Evolutionary conservation across 2,329 filamentous ascomycete genomes (phyloP).

Genomic region (Geoglossum cookeanum): DNA sequence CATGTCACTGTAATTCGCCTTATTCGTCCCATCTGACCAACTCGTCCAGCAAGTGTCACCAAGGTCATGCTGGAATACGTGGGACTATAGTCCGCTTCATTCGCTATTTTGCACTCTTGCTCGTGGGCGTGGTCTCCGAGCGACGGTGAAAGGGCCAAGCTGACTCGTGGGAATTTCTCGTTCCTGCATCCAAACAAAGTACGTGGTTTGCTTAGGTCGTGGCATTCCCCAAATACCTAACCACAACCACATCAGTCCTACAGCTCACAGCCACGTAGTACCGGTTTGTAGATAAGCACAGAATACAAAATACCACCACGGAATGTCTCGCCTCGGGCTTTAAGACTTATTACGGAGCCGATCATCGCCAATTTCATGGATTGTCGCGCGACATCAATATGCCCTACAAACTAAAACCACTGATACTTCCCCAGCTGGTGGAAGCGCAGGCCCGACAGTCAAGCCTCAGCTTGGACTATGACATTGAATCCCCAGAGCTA

Average conservation of each 20-base stretch:
- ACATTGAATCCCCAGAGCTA: slow-evolving; percentile 7
- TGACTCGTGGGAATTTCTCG: background rate
- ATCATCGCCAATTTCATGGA: slow-evolving; percentile 1
- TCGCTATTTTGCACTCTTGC: background rate
- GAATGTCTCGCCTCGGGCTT: background rate
- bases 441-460: slow-evolving; percentile 21
- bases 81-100: background rate
- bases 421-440: slow-evolving; percentile 34
- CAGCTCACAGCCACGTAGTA: slow-evolving; percentile 2
- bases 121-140: background rate
- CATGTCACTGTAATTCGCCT: background rate
- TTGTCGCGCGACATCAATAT: slow-evolving; percentile 14
- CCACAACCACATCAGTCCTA: background rate
- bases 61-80: background rate
- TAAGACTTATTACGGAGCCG: background rate
- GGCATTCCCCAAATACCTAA: background rate
- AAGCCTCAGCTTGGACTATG: background rate
- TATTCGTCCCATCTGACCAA: background rate
- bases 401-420: slow-evolving; percentile 32
- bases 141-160: background rate
- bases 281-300: slow-evolving; percentile 1
- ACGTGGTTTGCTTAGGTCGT: slow-evolving; percentile 2
- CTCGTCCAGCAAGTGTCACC: background rate
- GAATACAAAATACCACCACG: background rate
- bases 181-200: slow-evolving; percentile 3